Percentiles rank a stretch among this genome's conserved stretches.
These are phyloP conservation scores for Alloascoidea africana DNA, from an alignment of 805 yeast species.

Conservation along the genomic window DNA sequence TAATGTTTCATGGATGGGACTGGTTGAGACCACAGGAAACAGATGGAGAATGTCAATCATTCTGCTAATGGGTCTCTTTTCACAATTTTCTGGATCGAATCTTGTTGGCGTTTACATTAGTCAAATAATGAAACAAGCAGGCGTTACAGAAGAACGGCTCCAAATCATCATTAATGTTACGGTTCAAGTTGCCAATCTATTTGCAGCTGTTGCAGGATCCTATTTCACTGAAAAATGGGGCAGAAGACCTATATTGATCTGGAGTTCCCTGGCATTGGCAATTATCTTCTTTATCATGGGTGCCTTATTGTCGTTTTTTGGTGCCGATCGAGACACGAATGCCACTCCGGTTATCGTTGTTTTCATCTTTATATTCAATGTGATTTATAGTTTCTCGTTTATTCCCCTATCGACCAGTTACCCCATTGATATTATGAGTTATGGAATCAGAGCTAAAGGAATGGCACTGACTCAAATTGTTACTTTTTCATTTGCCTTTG, in stretches of 20 bases:
- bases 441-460: slow-evolving; percentile 14
- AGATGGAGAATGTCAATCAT: slow-evolving; percentile 14
- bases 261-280: slow-evolving; percentile 14
- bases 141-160: not conserved
- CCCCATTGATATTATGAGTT: slow-evolving; percentile 14
- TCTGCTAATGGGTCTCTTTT: slow-evolving; percentile 15
- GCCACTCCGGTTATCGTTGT: slow-evolving; percentile 11
- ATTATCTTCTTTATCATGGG: slow-evolving; percentile 15
- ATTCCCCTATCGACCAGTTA: slow-evolving; percentile 15
- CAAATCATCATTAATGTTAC: slow-evolving; percentile 12
- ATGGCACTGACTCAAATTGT: slow-evolving; percentile 12
- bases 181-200: slow-evolving; percentile 11
- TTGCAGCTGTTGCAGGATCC: slow-evolving; percentile 14
- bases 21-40: not conserved
- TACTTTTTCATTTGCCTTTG: slow-evolving; percentile 6
- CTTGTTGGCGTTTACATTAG: slow-evolving; percentile 11
- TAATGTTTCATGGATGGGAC: not conserved
- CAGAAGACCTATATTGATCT: slow-evolving; percentile 11
- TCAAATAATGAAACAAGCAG: not conserved
- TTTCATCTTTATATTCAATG: slow-evolving; percentile 13
- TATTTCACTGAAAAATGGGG: slow-evolving; percentile 14
- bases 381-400: slow-evolving; percentile 13
- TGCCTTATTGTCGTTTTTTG: slow-evolving; percentile 12
- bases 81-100: slow-evolving; percentile 15
- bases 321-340: slow-evolving; percentile 12